Percentiles rank a stretch among this genome's conserved stretches.
These are phyloP conservation scores for Evansstolkia leycettana DNA, from an alignment of 495 filamentous ascomycete genomes.

Conservation along the genomic window DNA sequence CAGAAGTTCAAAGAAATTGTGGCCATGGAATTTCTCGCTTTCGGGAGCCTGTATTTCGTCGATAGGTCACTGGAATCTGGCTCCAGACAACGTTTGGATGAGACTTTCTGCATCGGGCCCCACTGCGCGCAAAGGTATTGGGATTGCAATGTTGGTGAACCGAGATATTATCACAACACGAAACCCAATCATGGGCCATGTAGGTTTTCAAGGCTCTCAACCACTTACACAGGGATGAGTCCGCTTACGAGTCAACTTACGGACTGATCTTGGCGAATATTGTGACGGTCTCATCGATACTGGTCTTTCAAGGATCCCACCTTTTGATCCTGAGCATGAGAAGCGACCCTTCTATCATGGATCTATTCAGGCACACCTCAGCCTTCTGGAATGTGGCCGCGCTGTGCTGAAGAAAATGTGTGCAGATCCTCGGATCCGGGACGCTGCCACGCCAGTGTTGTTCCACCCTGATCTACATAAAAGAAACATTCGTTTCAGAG, in stretches of 20 bases:
- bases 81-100: too few relatives aligned
- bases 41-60: constrained; percentile 28
- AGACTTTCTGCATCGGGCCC: constrained; percentile 28
- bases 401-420: constrained; percentile 16
- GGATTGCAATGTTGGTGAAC: constrained; percentile 23
- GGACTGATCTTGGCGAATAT: constrained; percentile 18
- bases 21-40: constrained; percentile 26
- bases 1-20: constrained; percentile 21
- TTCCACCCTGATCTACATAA: constrained; percentile 29
- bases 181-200: constrained; percentile 24
- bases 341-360: constrained; percentile 21
- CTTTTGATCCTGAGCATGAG: constrained; percentile 1
- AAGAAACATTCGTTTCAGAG: constrained; percentile 29
- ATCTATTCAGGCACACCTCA: constrained; percentile 19
- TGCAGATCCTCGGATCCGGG: constrained; percentile 18
- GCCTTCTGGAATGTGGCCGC: constrained; percentile 17
- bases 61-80: constrained; percentile 13
- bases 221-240: background rate
- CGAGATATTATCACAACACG: constrained; percentile 14
- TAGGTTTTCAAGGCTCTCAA: constrained; percentile 12
- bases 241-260: constrained; percentile 6
- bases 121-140: constrained; percentile 27
- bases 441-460: constrained; percentile 19
- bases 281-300: constrained; percentile 20
- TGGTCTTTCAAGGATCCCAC: constrained; percentile 19